These are phyloP conservation scores for Fragilariopsis cylindrus DNA, from an alignment of 108 stramenopile genomes.

Conservation along the genomic window DNA sequence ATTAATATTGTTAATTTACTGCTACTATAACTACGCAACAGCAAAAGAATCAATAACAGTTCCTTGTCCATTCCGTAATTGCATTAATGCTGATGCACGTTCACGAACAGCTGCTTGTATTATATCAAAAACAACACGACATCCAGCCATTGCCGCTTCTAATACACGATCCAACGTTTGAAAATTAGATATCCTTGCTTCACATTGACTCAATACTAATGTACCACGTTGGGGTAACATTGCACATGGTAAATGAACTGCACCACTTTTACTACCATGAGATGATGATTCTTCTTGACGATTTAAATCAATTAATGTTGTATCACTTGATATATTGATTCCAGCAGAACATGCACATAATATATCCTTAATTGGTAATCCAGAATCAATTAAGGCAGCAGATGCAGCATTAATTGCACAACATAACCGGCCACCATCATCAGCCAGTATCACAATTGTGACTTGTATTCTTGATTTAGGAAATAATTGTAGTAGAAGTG, in stretches of 20 bases:
- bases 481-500: conserved; percentile 76
- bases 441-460: conserved; percentile 67
- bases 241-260: conserved; percentile 76
- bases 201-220: conserved; percentile 84
- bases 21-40: neutral
- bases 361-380: conserved; percentile 81
- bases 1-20: too few relatives aligned
- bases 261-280: conserved; percentile 44
- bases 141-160: conserved; percentile 82
- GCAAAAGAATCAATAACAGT: conserved; percentile 37
- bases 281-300: conserved; percentile 56
- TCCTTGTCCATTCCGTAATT: conserved; percentile 56
- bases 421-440: conserved; percentile 84
- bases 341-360: conserved; percentile 86
- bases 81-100: conserved; percentile 52
- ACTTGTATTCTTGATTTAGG: conserved; percentile 78
- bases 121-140: conserved; percentile 78
- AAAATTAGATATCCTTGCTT: conserved; percentile 69
- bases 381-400: conserved; percentile 79
- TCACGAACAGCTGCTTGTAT: conserved; percentile 82
- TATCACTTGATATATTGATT: conserved; percentile 46
- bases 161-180: conserved; percentile 68
- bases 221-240: conserved; percentile 86
- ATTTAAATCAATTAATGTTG: conserved; percentile 81
- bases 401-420: conserved; percentile 88